Conservation (phyloP, 768 basidiomycete genomes). For the Lentinula boryana region DNA sequence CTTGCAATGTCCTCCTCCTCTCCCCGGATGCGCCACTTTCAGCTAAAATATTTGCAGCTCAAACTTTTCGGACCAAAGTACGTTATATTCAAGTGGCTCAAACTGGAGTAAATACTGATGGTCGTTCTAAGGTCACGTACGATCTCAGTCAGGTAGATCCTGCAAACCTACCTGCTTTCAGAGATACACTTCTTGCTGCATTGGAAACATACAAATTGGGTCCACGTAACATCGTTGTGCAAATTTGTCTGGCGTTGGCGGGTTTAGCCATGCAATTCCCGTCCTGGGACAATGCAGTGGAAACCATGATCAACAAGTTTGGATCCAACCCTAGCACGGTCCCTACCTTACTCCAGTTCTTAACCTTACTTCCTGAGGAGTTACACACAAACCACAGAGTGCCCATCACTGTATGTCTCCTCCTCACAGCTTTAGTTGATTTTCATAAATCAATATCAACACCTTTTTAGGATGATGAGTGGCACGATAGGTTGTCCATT, state of each 20-base stretch:
- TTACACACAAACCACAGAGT: constrained; percentile 77
- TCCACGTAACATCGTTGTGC: constrained; percentile 78
- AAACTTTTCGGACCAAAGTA: constrained; percentile 94
- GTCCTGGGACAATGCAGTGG: constrained; percentile 77
- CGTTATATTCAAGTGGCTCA: constrained; percentile 18
- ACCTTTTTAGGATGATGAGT: constrained; percentile 64
- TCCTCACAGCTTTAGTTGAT: not conserved
- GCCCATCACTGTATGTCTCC: constrained; percentile 61
- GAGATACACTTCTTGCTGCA: constrained; percentile 81
- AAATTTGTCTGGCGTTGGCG: constrained; percentile 85
- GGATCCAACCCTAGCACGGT: constrained; percentile 83
- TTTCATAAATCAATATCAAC: not conserved
- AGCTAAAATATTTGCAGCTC: constrained; percentile 91
- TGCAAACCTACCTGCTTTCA: constrained; percentile 66
- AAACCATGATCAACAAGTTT: constrained; percentile 76
- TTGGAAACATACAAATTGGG: constrained; percentile 69
- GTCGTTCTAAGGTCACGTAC: constrained; percentile 75
- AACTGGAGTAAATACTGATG: constrained; percentile 16
- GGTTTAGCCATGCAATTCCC: constrained; percentile 89
- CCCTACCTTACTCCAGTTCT: constrained; percentile 78
- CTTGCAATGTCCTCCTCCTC: constrained; percentile 87
- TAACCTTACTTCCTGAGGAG: constrained; percentile 91
- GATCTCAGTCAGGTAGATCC: constrained; percentile 86
- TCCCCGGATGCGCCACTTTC: constrained; percentile 70
- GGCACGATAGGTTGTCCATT: constrained; percentile 49